These are phyloP conservation scores for Helianthus tuberosus DNA, from an alignment of 129 eudicot species.

Conservation along the genomic window DNA sequence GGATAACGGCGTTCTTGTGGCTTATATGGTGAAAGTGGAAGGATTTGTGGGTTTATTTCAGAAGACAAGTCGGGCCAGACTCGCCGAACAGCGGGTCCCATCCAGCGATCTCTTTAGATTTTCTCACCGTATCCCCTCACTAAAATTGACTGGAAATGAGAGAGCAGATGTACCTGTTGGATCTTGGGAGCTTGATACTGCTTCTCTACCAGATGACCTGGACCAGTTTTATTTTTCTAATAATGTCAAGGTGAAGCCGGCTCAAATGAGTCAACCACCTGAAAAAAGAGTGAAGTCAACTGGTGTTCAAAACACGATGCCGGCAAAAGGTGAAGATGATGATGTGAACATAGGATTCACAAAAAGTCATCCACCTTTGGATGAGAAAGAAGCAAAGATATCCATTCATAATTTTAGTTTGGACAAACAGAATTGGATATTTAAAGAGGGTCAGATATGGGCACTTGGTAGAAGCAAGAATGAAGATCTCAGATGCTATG, in stretches of 20 bases:
- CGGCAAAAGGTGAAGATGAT: conserved; percentile 17
- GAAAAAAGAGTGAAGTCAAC: conserved; percentile 2
- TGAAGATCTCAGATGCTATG: conserved; percentile 38
- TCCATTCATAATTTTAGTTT: conserved; percentile 44
- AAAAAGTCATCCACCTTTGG: background rate
- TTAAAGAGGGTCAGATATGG: conserved; percentile 62
- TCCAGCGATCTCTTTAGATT: conserved; percentile 60
- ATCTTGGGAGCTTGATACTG: conserved; percentile 84
- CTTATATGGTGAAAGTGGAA: conserved; percentile 58
- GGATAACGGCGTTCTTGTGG: conserved; percentile 52
- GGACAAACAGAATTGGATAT: conserved; percentile 31
- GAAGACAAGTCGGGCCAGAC: conserved; percentile 23
- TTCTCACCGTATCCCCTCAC: conserved; percentile 72
- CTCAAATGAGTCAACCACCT: background rate
- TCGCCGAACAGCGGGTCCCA: conserved; percentile 33
- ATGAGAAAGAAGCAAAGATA: conserved; percentile 12
- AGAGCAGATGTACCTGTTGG: conserved; percentile 71
- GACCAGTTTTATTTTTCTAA: conserved; percentile 28
- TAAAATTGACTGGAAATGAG: conserved; percentile 66
- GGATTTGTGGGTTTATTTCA: conserved; percentile 74
- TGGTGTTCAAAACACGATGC: conserved; percentile 11
- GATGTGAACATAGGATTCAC: background rate
- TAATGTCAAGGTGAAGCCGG: conserved; percentile 15
- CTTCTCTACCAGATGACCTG: conserved; percentile 53
- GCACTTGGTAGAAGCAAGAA: conserved; percentile 41